Evolutionary conservation across 352 stramenopile genomes (phyloP).

Genomic region (Phytophthora kernoviae): DNA sequence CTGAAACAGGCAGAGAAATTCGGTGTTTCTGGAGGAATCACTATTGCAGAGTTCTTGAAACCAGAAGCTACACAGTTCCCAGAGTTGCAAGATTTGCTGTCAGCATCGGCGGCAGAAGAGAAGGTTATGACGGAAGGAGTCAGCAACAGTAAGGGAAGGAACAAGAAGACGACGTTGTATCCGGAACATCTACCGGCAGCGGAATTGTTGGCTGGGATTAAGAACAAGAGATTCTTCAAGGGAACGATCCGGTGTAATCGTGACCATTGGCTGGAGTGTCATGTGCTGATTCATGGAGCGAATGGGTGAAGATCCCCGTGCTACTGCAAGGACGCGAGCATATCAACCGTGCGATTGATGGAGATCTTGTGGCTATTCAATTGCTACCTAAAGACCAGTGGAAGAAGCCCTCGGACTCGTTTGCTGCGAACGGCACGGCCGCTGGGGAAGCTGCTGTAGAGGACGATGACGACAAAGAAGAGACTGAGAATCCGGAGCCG

Average conservation of each 20-base stretch:
- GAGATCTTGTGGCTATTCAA: conserved; percentile 97
- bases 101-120: conserved; percentile 36
- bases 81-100: conserved; percentile 67
- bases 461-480: conserved; percentile 47
- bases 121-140: conserved; percentile 39
- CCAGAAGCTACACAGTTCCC: conserved; percentile 48
- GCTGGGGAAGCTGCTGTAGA: conserved; percentile 45
- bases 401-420: conserved; percentile 79
- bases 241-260: conserved; percentile 89
- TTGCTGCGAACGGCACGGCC: conserved; percentile 51
- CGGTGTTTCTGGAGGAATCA: conserved; percentile 57
- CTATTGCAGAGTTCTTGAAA: conserved; percentile 65
- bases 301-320: conserved; percentile 74
- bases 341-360: conserved; percentile 98
- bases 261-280: conserved; percentile 83
- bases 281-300: conserved; percentile 76
- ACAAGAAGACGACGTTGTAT: conserved; percentile 64
- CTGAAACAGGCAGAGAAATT: conserved; percentile 45
- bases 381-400: conserved; percentile 87
- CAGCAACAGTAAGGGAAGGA: conserved; percentile 46
- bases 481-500: conserved; percentile 31
- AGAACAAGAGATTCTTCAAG: conserved; percentile 89
- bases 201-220: conserved; percentile 84
- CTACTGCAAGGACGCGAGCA: conserved; percentile 79
- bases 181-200: conserved; percentile 77